phyloP scores from a whole-genome alignment of 768 basidiomycete genomes.

The Serendipita sp. region DNA sequence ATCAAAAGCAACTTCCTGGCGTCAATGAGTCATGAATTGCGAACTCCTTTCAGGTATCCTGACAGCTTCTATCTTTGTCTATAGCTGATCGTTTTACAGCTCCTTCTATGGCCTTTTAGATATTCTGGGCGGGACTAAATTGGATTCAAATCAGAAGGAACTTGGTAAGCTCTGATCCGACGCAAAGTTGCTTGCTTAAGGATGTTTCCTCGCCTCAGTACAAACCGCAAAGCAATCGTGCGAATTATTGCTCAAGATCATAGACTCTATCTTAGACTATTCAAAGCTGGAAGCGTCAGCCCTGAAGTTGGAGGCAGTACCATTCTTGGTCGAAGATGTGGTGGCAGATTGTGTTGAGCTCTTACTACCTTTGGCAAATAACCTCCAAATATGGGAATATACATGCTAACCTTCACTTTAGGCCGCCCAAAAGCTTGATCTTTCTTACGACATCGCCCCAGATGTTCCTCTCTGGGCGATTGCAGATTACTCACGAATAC shows the following conservation, averaged over 20 bases:
- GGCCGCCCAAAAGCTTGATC: slow-evolving; percentile 57
- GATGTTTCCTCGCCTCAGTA: slow-evolving; percentile 23
- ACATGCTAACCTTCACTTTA: background rate
- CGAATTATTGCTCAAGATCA: slow-evolving; percentile 62
- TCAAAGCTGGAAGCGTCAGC: slow-evolving; percentile 67
- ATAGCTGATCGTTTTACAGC: slow-evolving; percentile 18
- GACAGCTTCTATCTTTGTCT: background rate
- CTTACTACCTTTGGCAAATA: slow-evolving; percentile 35
- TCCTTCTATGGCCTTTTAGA: slow-evolving; percentile 66
- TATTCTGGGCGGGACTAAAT: slow-evolving; percentile 52
- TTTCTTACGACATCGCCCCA: slow-evolving; percentile 54
- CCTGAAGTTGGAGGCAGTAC: slow-evolving; percentile 50
- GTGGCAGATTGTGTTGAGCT: slow-evolving; percentile 69
- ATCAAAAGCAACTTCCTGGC: slow-evolving; percentile 67
- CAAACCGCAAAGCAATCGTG: slow-evolving; percentile 69
- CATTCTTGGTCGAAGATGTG: slow-evolving; percentile 52
- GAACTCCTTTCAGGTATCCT: slow-evolving; percentile 57
- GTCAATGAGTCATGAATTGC: slow-evolving; percentile 61
- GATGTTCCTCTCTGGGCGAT: slow-evolving; percentile 58
- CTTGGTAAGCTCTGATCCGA: slow-evolving; percentile 29
- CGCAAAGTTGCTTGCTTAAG: background rate
- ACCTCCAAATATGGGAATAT: too few species aligned
- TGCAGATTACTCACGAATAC: slow-evolving; percentile 56
- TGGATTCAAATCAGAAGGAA: slow-evolving; percentile 52
- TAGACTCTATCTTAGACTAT: slow-evolving; percentile 64